These are phyloP conservation scores for Nicotiana attenuata DNA, from an alignment of 257 asterid species.

Conservation along the genomic window DNA sequence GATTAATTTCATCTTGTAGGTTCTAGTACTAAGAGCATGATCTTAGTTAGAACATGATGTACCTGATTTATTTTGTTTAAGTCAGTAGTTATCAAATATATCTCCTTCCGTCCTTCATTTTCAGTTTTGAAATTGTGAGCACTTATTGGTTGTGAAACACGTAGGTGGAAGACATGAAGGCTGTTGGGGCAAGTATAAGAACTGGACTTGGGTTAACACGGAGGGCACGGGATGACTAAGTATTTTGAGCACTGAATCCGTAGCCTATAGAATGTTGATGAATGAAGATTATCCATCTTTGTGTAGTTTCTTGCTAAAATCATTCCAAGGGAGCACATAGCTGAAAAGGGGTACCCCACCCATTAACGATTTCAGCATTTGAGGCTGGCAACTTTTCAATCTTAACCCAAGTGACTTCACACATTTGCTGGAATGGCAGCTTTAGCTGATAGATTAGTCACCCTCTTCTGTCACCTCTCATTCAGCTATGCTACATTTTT, in stretches of 20 bases:
- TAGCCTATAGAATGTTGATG: background rate
- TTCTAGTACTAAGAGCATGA: background rate
- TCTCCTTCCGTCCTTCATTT: no score
- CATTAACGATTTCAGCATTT: no score
- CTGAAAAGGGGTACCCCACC: background rate
- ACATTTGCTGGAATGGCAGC: no score
- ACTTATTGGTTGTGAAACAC: background rate
- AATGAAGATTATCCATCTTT: background rate
- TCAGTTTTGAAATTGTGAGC: background rate
- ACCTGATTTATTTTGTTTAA: no score
- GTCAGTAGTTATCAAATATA: no score
- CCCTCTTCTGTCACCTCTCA: no score
- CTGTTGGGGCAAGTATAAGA: conserved; percentile 52
- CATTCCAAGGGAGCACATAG: background rate
- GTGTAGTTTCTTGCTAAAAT: background rate
- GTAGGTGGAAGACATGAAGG: conserved; percentile 67
- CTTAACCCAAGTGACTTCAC: no score
- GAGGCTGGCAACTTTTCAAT: no score
- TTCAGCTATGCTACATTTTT: no score
- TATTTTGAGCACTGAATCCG: background rate
- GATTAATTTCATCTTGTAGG: background rate
- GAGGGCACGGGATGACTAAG: conserved; percentile 34
- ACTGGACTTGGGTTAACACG: conserved; percentile 44
- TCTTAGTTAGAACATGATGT: no score
- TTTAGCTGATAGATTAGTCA: no score